Percentiles rank a stretch among this genome's conserved stretches.
Evolutionary conservation across 2,329 filamentous ascomycete species (phyloP).

Genomic region (Phaeosphaeriaceae sp.): DNA sequence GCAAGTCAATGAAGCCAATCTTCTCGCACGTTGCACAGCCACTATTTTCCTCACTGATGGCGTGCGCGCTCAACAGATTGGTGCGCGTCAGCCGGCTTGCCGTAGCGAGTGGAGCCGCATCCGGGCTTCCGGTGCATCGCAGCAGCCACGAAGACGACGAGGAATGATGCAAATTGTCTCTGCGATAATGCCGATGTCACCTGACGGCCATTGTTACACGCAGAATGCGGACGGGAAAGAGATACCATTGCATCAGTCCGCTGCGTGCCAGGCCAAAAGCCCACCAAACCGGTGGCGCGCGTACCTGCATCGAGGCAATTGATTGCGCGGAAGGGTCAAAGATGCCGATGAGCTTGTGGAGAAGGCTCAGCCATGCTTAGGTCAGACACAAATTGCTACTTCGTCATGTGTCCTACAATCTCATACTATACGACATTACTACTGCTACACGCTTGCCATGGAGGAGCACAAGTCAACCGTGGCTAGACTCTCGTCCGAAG

Average conservation of each 20-base stretch:
- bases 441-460: slow-evolving; percentile 21
- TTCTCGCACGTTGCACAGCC: slow-evolving; percentile 1
- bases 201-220: neutral
- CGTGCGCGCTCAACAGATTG: slow-evolving; percentile 1
- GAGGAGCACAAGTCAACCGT: slow-evolving; percentile 37
- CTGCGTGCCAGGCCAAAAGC: neutral
- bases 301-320: slow-evolving; percentile 3
- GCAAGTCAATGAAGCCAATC: neutral
- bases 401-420: slow-evolving; percentile 12
- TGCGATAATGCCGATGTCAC: neutral
- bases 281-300: neutral
- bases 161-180: neutral
- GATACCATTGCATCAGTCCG: too few relatives aligned
- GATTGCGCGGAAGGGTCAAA: slow-evolving; percentile 17
- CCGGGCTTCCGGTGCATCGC: slow-evolving; percentile 27
- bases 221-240: neutral
- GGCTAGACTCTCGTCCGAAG: slow-evolving; percentile 35
- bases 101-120: slow-evolving; percentile 24
- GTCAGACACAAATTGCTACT: slow-evolving; percentile 13
- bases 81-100: slow-evolving; percentile 25
- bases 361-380: slow-evolving; percentile 34
- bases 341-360: slow-evolving; percentile 22
- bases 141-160: slow-evolving; percentile 4
- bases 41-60: neutral
- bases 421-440: slow-evolving; percentile 2